Base-by-base conservation (phyloP, 2,329 filamentous ascomycete genomes). In the Aspergillus arachidicola region DNA sequence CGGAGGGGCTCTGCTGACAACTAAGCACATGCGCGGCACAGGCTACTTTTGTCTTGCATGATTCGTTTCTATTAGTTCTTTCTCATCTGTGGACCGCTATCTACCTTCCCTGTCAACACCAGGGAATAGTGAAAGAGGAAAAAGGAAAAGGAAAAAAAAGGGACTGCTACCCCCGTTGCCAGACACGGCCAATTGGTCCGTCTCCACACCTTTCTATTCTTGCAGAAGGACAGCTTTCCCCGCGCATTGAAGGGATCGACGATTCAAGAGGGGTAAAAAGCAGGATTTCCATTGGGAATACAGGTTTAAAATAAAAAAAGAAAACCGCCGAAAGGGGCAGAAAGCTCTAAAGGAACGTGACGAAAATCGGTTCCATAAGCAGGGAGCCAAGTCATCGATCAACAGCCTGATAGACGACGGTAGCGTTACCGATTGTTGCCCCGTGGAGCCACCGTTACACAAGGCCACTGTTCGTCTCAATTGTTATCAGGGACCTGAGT, bases 201-300 rank as follows among this genome's bases (percentile, higher is more conserved):
- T 65, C 69, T 72, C 64, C 65, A 65, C 71, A 73, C 69, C 66
- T 58, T 61, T 68, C 60, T 66, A 65, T 66, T 66, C 66, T 57
- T 72, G 72, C 69, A 72, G 70, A 65, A 66, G 66, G 63, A 66
- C 71, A 75, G 73, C 72, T 75, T 76, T 70, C 74, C 72, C 74
- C 72, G 72, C 75, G 71, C 65, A 71, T 64, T 64, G 71, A 65
- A 70, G 26, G 16, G 72, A 76, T 75, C 72, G 66, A 68, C 73
- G 62, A 65, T 59, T 66, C 60, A 59, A 72, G 71, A 73, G 70
- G 71, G 69, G 68, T 70, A 62, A 63, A 60, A 66, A 58, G 38
- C 55, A 58, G 64, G 66, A 63, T 54, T 70, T 60, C 55, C 48
- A 70, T 69, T 67, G 63, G 64, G 60, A 69, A 60, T 36, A 51